Evolutionary conservation across 2,329 filamentous ascomycete genomes (phyloP).

Genomic region (Alternaria gaisen): DNA sequence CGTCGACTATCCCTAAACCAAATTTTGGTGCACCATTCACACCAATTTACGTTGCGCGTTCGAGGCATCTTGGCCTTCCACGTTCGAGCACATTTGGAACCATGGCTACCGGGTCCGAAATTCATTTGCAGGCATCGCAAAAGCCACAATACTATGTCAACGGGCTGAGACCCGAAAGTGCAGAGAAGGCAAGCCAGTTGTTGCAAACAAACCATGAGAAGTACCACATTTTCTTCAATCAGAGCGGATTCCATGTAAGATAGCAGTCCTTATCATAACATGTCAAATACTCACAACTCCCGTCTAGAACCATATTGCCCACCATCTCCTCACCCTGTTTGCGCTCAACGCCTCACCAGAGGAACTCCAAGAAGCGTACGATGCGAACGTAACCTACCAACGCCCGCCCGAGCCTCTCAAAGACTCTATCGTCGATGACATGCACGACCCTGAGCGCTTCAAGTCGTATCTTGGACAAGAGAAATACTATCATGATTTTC

Average conservation of each 20-base stretch:
- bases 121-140: constrained; percentile 55
- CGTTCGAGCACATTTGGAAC: constrained; percentile 5
- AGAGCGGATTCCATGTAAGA: constrained; percentile 72
- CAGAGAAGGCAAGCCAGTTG: constrained; percentile 70
- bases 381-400: constrained; percentile 73
- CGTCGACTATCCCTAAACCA: neutral
- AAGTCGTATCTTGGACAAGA: constrained; percentile 69
- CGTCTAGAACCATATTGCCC: constrained; percentile 73
- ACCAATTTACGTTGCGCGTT: neutral
- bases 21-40: neutral
- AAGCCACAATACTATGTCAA: constrained; percentile 58
- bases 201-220: constrained; percentile 78
- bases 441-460: constrained; percentile 67
- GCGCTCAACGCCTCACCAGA: constrained; percentile 72
- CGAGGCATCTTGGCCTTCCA: neutral
- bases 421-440: constrained; percentile 61
- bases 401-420: constrained; percentile 60
- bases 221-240: constrained; percentile 85
- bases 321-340: constrained; percentile 79
- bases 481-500: constrained; percentile 74
- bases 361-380: constrained; percentile 70
- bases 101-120: constrained; percentile 46
- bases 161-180: constrained; percentile 65
- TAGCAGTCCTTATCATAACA: neutral
- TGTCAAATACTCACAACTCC: neutral